Base-by-base conservation (phyloP, 164 flowering plant genomes). In the Magnolia kwangsiensis region DNA sequence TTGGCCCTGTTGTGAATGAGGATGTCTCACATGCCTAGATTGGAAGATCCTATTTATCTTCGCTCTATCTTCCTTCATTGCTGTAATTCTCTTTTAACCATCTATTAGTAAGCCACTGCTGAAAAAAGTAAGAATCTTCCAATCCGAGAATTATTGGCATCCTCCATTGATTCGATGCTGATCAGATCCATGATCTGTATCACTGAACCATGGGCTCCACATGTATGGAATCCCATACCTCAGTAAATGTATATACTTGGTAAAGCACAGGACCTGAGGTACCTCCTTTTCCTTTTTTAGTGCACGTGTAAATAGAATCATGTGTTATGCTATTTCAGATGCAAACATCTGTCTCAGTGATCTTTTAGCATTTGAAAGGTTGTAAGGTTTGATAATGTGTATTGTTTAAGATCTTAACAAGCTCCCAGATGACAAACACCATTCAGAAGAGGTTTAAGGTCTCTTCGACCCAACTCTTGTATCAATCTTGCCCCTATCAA, bases 371-470 rank as follows among this genome's bases (percentile, higher is more conserved):
- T 70, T 70, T 19, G 58, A 50, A 49, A 27, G 50, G 45, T 20
- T 29, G 16, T 70, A 18, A 70, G 13, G 27, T 49, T 76, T 49
- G 45, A 37, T 51, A 19, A 16, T 21, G 37, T 72, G 16, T 72
- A 19, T 71, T 81, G 80, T 84, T 85, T 77, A 49, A 82, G 75
- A 37, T 74, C 95, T 92, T 90, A 86, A 91, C 78, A 69, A 72
- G 61, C 50, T 79, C 4, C 72, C 86, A 96, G 99, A 91, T 96
- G 97, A 96, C 99, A 27, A 96, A 96, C 76, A 89, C 95, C 64
- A 96, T 96, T 83, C 99, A 96, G 81, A 95, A 95, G 89, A 92
- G 89, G 84, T 91, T 87, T 80, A 95, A 91, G 81, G 91, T 93
- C 65, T 96, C 99, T 67, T 96, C 99, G 49, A 96, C 99, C 45